Evolutionary conservation across 1,139 yeast genomes (phyloP).

Genomic region (Kodamaea alishanica): DNA sequence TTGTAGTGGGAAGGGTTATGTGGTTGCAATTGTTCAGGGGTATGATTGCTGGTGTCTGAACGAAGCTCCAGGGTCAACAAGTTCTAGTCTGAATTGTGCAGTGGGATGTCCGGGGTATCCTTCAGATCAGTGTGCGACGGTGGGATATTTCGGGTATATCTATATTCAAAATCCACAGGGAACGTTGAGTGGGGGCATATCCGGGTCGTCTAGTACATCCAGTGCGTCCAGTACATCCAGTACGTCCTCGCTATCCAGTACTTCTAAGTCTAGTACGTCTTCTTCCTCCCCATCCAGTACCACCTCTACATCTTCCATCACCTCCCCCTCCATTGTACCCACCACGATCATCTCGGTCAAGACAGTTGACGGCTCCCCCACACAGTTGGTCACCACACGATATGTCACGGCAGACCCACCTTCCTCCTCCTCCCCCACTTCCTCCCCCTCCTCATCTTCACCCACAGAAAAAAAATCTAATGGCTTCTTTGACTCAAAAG

Average conservation of each 20-base stretch:
- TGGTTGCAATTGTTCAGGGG: conserved; percentile 53
- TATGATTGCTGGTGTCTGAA: conserved; percentile 62
- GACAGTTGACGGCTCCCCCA: conserved; percentile 25
- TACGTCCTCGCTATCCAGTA: conserved; percentile 1
- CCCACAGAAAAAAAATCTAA: conserved; percentile 9
- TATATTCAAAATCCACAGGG: conserved; percentile 20
- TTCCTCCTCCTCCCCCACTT: conserved; percentile 1
- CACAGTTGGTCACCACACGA: conserved; percentile 21
- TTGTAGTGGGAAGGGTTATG: conserved; percentile 44
- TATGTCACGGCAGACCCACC: conserved; percentile 16
- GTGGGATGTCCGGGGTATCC: conserved; percentile 50
- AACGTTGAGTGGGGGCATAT: conserved; percentile 10
- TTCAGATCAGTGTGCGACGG: conserved; percentile 31
- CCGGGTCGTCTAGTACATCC: conserved; percentile 10
- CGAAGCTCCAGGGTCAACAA: conserved; percentile 41
- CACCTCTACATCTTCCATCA: conserved; percentile 1
- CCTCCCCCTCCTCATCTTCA: conserved; percentile 10
- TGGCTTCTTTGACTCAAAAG: conserved; percentile 52
- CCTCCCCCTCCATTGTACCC: conserved; percentile 16
- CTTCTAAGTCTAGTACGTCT: conserved; percentile 12
- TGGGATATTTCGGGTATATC: conserved; percentile 35
- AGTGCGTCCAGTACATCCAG: conserved; percentile 6
- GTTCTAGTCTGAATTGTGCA: conserved; percentile 36
- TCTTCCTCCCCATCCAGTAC: conserved; percentile 5
- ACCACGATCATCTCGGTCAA: conserved; percentile 23